Evolutionary conservation across 2,329 filamentous ascomycete species (phyloP).

Genomic region (Thielaviopsis punctulata): DNA sequence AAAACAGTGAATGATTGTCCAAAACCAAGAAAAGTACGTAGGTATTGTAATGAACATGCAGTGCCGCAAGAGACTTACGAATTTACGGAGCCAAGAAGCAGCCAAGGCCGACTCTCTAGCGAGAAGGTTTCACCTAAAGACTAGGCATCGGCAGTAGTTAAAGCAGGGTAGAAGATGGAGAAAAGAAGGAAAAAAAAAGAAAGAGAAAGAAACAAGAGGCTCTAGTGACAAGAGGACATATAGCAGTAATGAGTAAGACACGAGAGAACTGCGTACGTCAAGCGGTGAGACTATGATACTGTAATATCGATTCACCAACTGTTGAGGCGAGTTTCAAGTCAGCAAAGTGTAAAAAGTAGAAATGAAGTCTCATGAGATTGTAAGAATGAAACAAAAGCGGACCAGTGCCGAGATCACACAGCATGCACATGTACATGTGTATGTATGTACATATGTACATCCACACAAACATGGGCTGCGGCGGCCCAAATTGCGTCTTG

Average conservation of each 20-base stretch:
- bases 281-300: background rate
- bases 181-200: background rate
- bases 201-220: background rate
- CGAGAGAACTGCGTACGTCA: background rate
- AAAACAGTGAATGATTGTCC: background rate
- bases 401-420: background rate
- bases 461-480: background rate
- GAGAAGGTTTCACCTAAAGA: background rate
- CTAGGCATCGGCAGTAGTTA: background rate
- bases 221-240: background rate
- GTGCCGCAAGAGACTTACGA: background rate
- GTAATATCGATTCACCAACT: background rate
- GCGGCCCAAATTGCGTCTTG: background rate
- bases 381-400: background rate
- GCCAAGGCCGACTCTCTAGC: background rate
- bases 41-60: background rate
- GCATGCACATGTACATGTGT: background rate
- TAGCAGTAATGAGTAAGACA: background rate
- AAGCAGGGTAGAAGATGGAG: background rate
- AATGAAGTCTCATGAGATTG: background rate
- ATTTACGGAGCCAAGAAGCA: background rate
- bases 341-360: background rate
- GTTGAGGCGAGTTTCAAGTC: background rate
- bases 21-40: background rate
- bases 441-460: background rate